phyloP scores from a whole-genome alignment of 139 green algal species.

The Tetraselmis striata region DNA sequence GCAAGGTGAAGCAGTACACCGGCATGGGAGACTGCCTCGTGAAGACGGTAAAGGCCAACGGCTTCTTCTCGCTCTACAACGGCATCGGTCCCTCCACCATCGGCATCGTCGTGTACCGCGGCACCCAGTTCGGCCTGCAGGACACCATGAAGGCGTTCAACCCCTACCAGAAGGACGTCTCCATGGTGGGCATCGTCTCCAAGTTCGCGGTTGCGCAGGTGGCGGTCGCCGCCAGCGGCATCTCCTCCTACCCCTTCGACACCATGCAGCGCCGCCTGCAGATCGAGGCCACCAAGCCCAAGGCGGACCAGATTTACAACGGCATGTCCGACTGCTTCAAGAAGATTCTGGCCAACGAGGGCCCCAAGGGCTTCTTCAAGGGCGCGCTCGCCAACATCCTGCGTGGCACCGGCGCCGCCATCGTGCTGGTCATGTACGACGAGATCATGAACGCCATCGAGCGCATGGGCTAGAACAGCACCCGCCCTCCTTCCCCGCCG shows the following conservation, averaged over 20 bases:
- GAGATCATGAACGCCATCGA: constrained; percentile 68
- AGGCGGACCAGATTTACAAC: constrained; percentile 76
- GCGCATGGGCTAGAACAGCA: too few species aligned
- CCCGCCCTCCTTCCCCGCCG: too few species aligned
- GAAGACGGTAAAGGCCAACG: constrained; percentile 58
- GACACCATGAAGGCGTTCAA: constrained; percentile 80
- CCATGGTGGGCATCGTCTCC: constrained; percentile 35
- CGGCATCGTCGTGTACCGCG: constrained; percentile 98
- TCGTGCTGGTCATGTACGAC: constrained; percentile 79
- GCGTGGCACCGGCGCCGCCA: constrained; percentile 62
- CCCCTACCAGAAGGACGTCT: neutral
- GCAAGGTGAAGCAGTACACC: constrained; percentile 69
- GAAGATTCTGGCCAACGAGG: constrained; percentile 90
- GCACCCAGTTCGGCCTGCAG: constrained; percentile 98
- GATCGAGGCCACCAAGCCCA: constrained; percentile 74
- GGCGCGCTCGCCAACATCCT: constrained; percentile 75
- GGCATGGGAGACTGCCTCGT: constrained; percentile 87
- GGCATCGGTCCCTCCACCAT: constrained; percentile 92
- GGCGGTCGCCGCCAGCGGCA: constrained; percentile 69
- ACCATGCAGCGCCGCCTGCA: constrained; percentile 96
- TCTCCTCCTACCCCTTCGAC: constrained; percentile 97
- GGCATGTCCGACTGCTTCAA: constrained; percentile 86
- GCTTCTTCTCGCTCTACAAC: constrained; percentile 70
- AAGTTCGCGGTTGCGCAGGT: constrained; percentile 84
- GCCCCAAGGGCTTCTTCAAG: constrained; percentile 95